phyloP scores from a whole-genome alignment of 352 stramenopile species.

The Albugo candida region DNA sequence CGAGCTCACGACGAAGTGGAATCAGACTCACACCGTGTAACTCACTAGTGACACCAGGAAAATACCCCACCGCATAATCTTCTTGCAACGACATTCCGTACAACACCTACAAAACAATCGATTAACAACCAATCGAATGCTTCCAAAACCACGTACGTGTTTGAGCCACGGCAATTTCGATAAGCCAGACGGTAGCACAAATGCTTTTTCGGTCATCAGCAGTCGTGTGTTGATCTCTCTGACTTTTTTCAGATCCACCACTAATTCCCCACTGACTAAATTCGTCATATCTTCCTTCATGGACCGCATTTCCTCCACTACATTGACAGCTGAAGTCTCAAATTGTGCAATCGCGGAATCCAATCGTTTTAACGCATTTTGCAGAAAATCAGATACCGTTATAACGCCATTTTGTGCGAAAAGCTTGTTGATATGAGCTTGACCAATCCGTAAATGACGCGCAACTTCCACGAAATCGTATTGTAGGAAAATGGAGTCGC shows the following conservation, averaged over 20 bases:
- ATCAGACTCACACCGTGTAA: slow-evolving; percentile 43
- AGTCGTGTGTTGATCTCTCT: slow-evolving; percentile 71
- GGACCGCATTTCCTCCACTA: slow-evolving; percentile 30
- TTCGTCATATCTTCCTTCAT: slow-evolving; percentile 41
- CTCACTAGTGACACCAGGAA: slow-evolving; percentile 53
- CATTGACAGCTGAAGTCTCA: slow-evolving; percentile 28
- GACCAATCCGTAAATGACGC: slow-evolving; percentile 37
- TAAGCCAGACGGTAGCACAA: slow-evolving; percentile 42
- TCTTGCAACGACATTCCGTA: slow-evolving; percentile 74
- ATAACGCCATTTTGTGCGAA: slow-evolving; percentile 16
- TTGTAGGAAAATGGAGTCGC: slow-evolving; percentile 59
- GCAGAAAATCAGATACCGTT: neutral
- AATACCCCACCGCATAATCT: slow-evolving; percentile 59
- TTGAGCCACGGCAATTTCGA: slow-evolving; percentile 65
- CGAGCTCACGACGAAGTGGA: slow-evolving; percentile 58
- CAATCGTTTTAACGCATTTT: slow-evolving; percentile 27
- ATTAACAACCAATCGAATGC: neutral
- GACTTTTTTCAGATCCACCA: slow-evolving; percentile 56
- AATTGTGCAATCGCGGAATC: slow-evolving; percentile 35
- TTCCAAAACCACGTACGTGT: slow-evolving; percentile 29
- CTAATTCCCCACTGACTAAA: slow-evolving; percentile 31
- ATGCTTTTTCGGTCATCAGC: slow-evolving; percentile 63
- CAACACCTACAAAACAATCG: slow-evolving; percentile 16
- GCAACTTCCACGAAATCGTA: slow-evolving; percentile 73
- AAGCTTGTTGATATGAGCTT: slow-evolving; percentile 27